Evolutionary conservation across 441 rosid species (phyloP), one percentile per base, ranked within the genome.

Genomic region (Rhodomyrtus psidioides): DNA sequence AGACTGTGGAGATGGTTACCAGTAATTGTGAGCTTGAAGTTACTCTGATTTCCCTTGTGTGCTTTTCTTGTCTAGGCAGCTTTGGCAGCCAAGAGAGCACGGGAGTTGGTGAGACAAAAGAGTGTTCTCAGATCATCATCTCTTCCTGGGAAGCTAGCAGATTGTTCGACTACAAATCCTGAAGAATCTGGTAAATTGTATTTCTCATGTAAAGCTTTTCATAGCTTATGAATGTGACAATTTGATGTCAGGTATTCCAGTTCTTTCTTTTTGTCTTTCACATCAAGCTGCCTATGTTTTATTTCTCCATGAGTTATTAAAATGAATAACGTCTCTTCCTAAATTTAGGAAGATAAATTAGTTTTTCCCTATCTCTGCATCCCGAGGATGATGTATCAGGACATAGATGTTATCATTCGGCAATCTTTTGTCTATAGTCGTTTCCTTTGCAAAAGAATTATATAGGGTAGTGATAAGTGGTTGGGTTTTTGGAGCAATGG

Each of bases 131-230:
- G 92, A 91, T 93, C 97, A 82, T 96, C 99, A 74, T 94, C 99
- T 86, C 98, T 97, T 86, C 99, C 98, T 30, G 99, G 98, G 86
- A 97, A 97, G 91, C 91, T 97, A 83, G 95, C 98, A 89, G 99
- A 96, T 89, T 97, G 99, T 89, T 95, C 99, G 34, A 95, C 96
- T 21, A 87, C 96, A 81, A 91, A 93, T 91, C 98, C 99, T 83
- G 97, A 93, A 93, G 98, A 95, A 88, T 92, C 95, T 88, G 99
- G 98, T 96, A 88, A 53, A 58, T 84, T 60, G 65, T 84, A 53
- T 27, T 56, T 57, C 75, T 81, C 53, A 39, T 44, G 24, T 81
- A 59, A 76, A 86, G 57, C 65, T 82, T 39, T 15, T 55, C 75
- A 75, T 74, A 55, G 51, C 60, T 79, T 30, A 12, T 53, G 7